These are phyloP conservation scores for Boletus bicolor DNA, from an alignment of 768 basidiomycete species.

Conservation along the genomic window DNA sequence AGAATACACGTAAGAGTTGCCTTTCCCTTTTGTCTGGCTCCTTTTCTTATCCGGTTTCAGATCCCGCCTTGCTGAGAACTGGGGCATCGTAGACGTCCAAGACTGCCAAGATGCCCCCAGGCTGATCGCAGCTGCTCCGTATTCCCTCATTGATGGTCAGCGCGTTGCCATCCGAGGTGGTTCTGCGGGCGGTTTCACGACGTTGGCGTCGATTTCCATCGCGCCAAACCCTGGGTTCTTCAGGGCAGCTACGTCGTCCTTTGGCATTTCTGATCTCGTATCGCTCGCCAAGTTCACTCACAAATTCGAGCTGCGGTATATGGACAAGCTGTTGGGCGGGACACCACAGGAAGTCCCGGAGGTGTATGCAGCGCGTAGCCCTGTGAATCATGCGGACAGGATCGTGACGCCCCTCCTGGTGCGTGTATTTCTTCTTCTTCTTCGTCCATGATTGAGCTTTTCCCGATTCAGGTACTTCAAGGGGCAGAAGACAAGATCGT, in stretches of 20 bases:
- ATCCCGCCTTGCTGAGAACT: conserved; percentile 54
- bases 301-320: conserved; percentile 64
- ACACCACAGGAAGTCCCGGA: conserved; percentile 49
- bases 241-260: conserved; percentile 65
- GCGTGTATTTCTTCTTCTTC: conserved; percentile 13
- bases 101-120: conserved; percentile 59
- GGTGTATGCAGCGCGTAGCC: conserved; percentile 58
- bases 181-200: conserved; percentile 73
- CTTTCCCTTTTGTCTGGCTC: neutral
- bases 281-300: conserved; percentile 61
- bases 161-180: conserved; percentile 69
- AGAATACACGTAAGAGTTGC: conserved; percentile 46
- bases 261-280: conserved; percentile 64
- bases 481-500: conserved; percentile 63
- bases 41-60: conserved; percentile 22
- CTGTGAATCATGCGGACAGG: conserved; percentile 56
- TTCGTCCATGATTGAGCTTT: conserved; percentile 2
- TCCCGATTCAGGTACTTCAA: conserved; percentile 56
- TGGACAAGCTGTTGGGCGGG: conserved; percentile 64
- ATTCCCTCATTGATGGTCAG: conserved; percentile 57
- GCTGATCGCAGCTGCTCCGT: conserved; percentile 42
- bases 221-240: conserved; percentile 41
- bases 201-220: conserved; percentile 46
- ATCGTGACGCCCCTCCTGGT: conserved; percentile 67
- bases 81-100: conserved; percentile 73